Percentiles rank a stretch among this genome's conserved stretches.
Evolutionary conservation across 257 asterid genomes (phyloP).

Genomic region (Lycium ferocissimum): DNA sequence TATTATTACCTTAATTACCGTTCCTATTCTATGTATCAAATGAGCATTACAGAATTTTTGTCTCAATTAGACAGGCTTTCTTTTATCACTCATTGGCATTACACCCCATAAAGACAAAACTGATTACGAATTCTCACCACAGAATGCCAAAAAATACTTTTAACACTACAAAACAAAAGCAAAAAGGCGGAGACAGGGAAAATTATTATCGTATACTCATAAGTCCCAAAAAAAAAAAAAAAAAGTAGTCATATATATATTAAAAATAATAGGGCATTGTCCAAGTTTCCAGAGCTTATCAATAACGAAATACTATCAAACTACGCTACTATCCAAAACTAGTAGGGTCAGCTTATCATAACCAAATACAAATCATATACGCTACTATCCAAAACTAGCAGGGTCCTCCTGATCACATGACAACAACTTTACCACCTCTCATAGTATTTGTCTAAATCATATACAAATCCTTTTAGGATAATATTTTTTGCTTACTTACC

Average conservation of each 20-base stretch:
- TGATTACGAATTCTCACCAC: background rate
- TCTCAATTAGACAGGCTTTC: conserved; percentile 13
- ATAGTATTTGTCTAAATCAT: too few relatives aligned
- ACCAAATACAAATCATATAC: background rate
- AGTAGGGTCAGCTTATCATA: background rate
- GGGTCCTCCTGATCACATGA: too few relatives aligned
- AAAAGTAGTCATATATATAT: background rate
- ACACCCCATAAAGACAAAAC: conserved; percentile 11
- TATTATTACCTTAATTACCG: background rate
- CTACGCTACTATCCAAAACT: background rate
- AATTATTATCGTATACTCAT: background rate
- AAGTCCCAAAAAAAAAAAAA: background rate
- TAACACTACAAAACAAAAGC: background rate
- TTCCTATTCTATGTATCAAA: background rate
- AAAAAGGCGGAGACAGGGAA: background rate
- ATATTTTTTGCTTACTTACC: too few relatives aligned
- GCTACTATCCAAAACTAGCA: too few relatives aligned
- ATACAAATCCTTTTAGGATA: too few relatives aligned
- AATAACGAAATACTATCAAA: background rate
- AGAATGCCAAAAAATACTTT: background rate
- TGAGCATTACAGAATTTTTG: conserved; percentile 14
- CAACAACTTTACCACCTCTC: too few relatives aligned
- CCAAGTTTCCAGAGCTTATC: background rate
- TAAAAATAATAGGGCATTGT: background rate
- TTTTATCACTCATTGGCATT: background rate